These are phyloP conservation scores for Aspergillus sclerotioniger DNA, from an alignment of 495 filamentous ascomycete genomes.

Conservation along the genomic window DNA sequence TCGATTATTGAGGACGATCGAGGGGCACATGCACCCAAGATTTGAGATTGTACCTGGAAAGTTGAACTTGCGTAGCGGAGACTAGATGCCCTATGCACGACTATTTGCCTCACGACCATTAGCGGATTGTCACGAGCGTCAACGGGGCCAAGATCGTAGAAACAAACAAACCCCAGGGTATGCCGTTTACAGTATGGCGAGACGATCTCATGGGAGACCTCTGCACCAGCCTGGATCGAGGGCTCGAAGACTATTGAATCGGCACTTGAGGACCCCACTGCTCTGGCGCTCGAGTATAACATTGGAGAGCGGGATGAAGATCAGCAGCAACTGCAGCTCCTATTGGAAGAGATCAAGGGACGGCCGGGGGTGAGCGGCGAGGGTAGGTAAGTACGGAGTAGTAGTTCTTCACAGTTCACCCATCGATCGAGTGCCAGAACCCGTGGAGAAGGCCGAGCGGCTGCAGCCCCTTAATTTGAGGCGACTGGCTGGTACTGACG, in stretches of 20 bases:
- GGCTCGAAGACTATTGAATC: constrained; percentile 10
- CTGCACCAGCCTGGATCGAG: background rate
- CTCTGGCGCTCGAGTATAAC: constrained; percentile 7
- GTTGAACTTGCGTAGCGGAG: background rate
- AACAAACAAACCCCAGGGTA: background rate
- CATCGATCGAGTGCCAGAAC: constrained; percentile 18
- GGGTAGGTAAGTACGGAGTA: constrained; percentile 4
- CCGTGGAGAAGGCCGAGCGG: constrained; percentile 13
- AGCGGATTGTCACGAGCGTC: background rate
- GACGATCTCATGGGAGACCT: background rate
- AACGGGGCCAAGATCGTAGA: background rate
- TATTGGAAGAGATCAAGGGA: constrained; percentile 13
- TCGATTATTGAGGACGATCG: constrained; percentile 11
- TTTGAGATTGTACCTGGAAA: background rate
- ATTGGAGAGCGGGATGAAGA: constrained; percentile 11
- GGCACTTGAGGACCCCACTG: constrained; percentile 13
- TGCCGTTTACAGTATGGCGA: constrained; percentile 1
- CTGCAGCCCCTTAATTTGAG: background rate
- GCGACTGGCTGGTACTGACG: background rate
- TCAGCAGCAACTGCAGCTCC: constrained; percentile 6
- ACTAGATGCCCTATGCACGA: background rate
- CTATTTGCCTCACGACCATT: constrained; percentile 2
- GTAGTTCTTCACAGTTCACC: constrained; percentile 12
- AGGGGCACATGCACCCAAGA: background rate
- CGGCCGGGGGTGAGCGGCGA: constrained; percentile 8